Conservation (phyloP, 2,329 filamentous ascomycete genomes). For the Mariannaea sp. region DNA sequence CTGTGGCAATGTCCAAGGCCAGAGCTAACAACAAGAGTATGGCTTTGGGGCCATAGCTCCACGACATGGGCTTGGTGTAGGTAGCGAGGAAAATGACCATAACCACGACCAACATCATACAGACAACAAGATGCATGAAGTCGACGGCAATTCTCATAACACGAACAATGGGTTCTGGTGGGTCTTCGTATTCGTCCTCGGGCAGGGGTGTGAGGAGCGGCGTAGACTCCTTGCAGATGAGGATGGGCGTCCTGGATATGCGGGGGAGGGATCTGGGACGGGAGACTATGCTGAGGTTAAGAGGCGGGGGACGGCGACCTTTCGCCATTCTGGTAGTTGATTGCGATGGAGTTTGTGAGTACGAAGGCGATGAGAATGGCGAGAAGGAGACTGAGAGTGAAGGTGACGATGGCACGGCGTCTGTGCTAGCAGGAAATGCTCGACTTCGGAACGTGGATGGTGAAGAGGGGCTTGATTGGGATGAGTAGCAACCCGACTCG, state of each 20-base stretch:
- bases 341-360: too few relatives aligned
- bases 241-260: slow-evolving; percentile 28
- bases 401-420: background rate
- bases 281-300: slow-evolving; percentile 40
- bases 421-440: background rate
- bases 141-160: slow-evolving; percentile 40
- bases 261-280: slow-evolving; percentile 32
- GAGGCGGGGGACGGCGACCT: slow-evolving; percentile 39
- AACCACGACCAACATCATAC: slow-evolving; percentile 40
- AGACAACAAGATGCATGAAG: slow-evolving; percentile 40
- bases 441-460: slow-evolving; percentile 6
- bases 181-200: slow-evolving; percentile 32
- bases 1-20: slow-evolving; percentile 43
- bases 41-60: slow-evolving; percentile 33
- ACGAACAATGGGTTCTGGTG: slow-evolving; percentile 29
- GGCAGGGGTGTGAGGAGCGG: slow-evolving; percentile 34
- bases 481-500: slow-evolving; percentile 14
- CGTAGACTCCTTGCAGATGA: slow-evolving; percentile 28
- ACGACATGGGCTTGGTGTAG: slow-evolving; percentile 29
- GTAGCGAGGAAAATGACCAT: slow-evolving; percentile 41
- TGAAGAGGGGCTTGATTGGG: slow-evolving; percentile 8
- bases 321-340: slow-evolving; percentile 36
- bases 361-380: background rate
- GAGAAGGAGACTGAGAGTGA: slow-evolving; percentile 15
- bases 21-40: slow-evolving; percentile 41